These are phyloP conservation scores for Salix dunnii DNA, from an alignment of 345 rosid genomes.

Conservation along the genomic window DNA sequence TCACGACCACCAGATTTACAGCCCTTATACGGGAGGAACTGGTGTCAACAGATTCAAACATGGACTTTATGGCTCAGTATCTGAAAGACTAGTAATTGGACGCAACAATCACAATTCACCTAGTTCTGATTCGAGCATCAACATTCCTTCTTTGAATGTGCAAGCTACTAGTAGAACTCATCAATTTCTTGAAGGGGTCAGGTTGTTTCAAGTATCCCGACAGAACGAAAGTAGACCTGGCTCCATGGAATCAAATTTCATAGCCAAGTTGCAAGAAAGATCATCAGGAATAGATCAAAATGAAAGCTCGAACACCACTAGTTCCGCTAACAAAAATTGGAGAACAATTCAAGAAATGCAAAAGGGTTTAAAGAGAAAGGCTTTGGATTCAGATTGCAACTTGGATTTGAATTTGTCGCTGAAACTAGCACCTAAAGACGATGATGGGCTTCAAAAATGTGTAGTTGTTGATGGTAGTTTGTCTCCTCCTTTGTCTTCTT, in stretches of 20 bases:
- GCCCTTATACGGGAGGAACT: conserved; percentile 24
- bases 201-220: conserved; percentile 33
- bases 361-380: conserved; percentile 42
- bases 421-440: conserved; percentile 32
- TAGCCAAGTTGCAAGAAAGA: conserved; percentile 12
- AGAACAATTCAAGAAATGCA: conserved; percentile 18
- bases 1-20: conserved; percentile 22
- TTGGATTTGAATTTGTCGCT: conserved; percentile 73
- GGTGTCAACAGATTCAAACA: conserved; percentile 25
- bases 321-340: not conserved
- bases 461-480: conserved; percentile 34
- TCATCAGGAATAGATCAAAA: conserved; percentile 21
- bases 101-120: conserved; percentile 26
- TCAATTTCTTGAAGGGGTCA: conserved; percentile 30
- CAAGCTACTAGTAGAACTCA: conserved; percentile 19
- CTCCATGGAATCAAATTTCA: conserved; percentile 18
- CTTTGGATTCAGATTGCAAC: conserved; percentile 21
- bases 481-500: conserved; percentile 64
- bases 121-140: conserved; percentile 22
- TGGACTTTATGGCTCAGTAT: conserved; percentile 30
- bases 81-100: conserved; percentile 27
- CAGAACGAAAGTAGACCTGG: conserved; percentile 19
- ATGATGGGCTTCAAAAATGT: not conserved
- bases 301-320: not conserved
- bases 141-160: conserved; percentile 9